Percentiles rank a stretch among this genome's conserved stretches.
Conservation (phyloP, 768 basidiomycete genomes). For the Mrakia frigida region DNA sequence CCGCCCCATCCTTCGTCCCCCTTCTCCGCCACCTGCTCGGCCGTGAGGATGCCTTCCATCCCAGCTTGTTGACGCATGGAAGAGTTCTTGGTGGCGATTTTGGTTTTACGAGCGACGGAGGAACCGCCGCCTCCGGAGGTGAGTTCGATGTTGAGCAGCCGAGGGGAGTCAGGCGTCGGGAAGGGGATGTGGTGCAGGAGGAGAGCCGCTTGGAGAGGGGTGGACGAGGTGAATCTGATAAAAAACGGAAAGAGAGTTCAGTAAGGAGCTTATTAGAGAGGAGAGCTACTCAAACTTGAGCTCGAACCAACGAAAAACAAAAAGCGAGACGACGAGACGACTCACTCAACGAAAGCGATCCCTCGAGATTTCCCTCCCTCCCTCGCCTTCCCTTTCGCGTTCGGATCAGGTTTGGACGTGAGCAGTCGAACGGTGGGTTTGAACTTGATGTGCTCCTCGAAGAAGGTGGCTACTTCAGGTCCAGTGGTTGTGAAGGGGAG, state of each 20-base stretch:
- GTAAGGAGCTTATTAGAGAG: background rate
- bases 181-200: constrained; percentile 30
- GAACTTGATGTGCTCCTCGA: constrained; percentile 29
- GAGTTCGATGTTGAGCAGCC: constrained; percentile 31
- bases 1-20: constrained; percentile 22
- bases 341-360: constrained; percentile 31
- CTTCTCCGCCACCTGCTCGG: constrained; percentile 21
- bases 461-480: constrained; percentile 25
- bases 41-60: constrained; percentile 19
- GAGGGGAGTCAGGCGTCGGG: constrained; percentile 15
- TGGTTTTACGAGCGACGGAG: constrained; percentile 17
- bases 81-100: constrained; percentile 30
- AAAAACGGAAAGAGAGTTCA: background rate
- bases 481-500: constrained; percentile 20
- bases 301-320: background rate
- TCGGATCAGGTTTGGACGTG: constrained; percentile 28
- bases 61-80: constrained; percentile 28
- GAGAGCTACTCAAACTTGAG: background rate
- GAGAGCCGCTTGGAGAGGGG: constrained; percentile 29
- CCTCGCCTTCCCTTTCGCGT: constrained; percentile 11
- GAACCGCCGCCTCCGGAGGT: constrained; percentile 30
- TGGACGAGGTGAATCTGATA: constrained; percentile 22
- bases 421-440: constrained; percentile 29
- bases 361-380: constrained; percentile 25
- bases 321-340: background rate